Percentiles rank a stretch among this genome's conserved stretches.
Conservation (phyloP, 2,329 filamentous ascomycete genomes). For the Sporothrix luriei region DNA sequence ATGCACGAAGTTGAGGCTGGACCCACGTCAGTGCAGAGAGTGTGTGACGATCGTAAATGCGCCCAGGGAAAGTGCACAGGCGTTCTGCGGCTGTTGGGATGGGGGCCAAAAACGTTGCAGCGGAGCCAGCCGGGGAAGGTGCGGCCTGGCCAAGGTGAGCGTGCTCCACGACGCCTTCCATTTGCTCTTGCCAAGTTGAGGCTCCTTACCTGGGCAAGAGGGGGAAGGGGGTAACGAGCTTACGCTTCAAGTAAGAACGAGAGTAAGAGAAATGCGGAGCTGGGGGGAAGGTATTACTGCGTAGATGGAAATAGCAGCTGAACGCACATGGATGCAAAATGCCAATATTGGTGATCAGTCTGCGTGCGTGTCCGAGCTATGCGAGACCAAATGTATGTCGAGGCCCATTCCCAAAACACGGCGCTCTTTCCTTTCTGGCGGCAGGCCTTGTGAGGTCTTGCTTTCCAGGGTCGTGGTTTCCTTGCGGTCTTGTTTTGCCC, state of each 20-base stretch:
- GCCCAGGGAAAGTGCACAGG: slow-evolving; percentile 17
- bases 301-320: too few species aligned
- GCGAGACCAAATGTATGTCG: too few species aligned
- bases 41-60: background rate
- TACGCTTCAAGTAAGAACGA: too few species aligned
- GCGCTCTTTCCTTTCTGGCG: background rate
- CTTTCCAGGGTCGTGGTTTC: slow-evolving; percentile 1
- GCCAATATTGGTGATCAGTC: too few species aligned
- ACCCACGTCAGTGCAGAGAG: background rate
- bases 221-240: too few species aligned
- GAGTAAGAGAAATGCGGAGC: background rate
- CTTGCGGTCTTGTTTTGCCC: slow-evolving; percentile 1
- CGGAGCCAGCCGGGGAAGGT: background rate
- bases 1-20: slow-evolving; percentile 2
- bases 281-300: too few species aligned
- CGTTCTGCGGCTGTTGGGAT: slow-evolving; percentile 24
- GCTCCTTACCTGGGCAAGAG: too few species aligned
- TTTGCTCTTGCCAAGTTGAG: too few species aligned
- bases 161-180: slow-evolving; percentile 12
- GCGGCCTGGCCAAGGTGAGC: slow-evolving; percentile 7
- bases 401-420: background rate
- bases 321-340: too few species aligned
- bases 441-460: background rate
- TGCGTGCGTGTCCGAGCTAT: too few species aligned
- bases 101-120: background rate